Evolutionary conservation across 2,329 filamentous ascomycete genomes (phyloP), one percentile per base, ranked within the genome.

Genomic region (Diaporthe helianthi): DNA sequence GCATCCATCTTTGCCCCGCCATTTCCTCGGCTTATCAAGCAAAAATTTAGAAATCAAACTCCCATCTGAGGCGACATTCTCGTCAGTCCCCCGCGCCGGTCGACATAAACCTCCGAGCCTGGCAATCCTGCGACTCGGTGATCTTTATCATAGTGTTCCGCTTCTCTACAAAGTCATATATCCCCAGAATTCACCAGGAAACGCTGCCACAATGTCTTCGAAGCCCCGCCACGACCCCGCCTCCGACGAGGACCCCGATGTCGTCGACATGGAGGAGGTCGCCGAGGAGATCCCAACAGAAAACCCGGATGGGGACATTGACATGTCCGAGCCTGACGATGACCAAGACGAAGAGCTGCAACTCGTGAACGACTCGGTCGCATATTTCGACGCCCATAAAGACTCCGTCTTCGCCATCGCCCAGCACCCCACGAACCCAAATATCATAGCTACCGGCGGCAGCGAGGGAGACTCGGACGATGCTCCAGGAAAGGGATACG

Each of bases 401-500:
- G 94, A 98, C 85, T 94, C 92, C 71, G 92, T 99, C 76, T 99
- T 98, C 84, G 90, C 93, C 81, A 96, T 99, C 78, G 93, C 95
- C 22, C 93, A 97, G 79, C 96, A 99, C 79, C 96, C 96, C 4
- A 83, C 89, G 8, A 86, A 92, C 77, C 89, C 91, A 7, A 85
- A 90, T 24, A 89, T 98, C 71, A 85, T 98, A 71, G 92, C 94
- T 4, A 97, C 96, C 0, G 96, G 96, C 71, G 96, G 94, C 73
- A 87, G 86, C 67, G 89, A 89, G 68, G 87, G 87, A 54, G 82
- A 85, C 17, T 80, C 79, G 46, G 87, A 89, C 73, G 85, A 89
- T 67, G 85, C 86, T 1, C 87, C 87, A 0, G 96, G 97, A 70
- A 90, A 91, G 24, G 94, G 93, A 66, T 98, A 95, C 82, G 87